A percentile compares a stretch with the other conserved stretches of the same genome.
Evolutionary conservation across 2,329 filamentous ascomycete genomes (phyloP).

Genomic region (Scopulariopsis brevicaulis): DNA sequence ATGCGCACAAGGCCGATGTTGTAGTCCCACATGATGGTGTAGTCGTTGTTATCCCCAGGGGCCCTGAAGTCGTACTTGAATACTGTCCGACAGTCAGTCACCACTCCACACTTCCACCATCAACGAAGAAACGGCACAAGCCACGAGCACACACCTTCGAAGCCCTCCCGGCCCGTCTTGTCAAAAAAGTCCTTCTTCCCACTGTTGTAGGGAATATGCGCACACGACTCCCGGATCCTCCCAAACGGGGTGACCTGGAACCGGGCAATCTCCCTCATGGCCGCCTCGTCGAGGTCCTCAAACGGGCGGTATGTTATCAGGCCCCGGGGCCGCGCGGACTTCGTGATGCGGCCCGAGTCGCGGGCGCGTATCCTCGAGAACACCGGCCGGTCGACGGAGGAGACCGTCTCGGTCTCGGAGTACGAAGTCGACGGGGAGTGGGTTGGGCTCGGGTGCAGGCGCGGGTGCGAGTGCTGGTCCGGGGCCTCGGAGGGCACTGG

Average conservation of each 20-base stretch:
- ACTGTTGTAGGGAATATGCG: slow-evolving; percentile 88
- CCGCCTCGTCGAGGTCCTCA: slow-evolving; percentile 49
- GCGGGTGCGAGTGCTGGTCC: no score
- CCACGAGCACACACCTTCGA: slow-evolving; percentile 55
- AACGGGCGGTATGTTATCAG: slow-evolving; percentile 63
- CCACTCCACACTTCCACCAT: not conserved
- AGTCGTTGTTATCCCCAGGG: slow-evolving; percentile 54
- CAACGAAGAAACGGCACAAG: not conserved
- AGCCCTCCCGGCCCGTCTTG: slow-evolving; percentile 78
- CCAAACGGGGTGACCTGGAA: slow-evolving; percentile 59
- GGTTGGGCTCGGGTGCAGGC: slow-evolving; percentile 28
- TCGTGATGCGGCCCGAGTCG: slow-evolving; percentile 53
- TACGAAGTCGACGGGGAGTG: slow-evolving; percentile 21
- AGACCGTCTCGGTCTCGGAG: slow-evolving; percentile 11
- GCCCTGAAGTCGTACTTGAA: slow-evolving; percentile 75
- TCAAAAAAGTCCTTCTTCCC: slow-evolving; percentile 82
- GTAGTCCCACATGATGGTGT: slow-evolving; percentile 93
- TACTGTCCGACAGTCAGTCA: slow-evolving; percentile 33
- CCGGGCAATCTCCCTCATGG: slow-evolving; percentile 44
- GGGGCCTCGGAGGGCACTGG: slow-evolving; percentile 35
- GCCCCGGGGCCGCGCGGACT: slow-evolving; percentile 47
- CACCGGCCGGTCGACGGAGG: slow-evolving; percentile 13
- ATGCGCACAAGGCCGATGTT: slow-evolving; percentile 88
- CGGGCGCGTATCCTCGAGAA: slow-evolving; percentile 45
- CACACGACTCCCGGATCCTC: slow-evolving; percentile 47